Evolutionary conservation across 75 land plant species (phyloP).

Genomic region (Picea glauca): DNA sequence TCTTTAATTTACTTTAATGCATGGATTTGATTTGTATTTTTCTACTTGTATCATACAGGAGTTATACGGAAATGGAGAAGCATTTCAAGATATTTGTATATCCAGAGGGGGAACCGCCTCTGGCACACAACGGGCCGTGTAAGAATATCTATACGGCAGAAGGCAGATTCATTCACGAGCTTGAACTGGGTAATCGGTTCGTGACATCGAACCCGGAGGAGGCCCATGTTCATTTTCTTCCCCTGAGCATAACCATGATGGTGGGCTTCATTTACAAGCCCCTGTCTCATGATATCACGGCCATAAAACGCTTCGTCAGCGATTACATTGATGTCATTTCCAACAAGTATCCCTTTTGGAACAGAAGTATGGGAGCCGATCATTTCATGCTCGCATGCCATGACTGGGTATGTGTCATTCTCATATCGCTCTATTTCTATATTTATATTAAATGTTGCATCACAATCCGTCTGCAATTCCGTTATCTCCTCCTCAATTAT

Average conservation of each 20-base stretch:
- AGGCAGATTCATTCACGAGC: conserved; percentile 61
- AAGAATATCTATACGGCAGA: conserved; percentile 82
- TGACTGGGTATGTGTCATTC: conserved; percentile 72
- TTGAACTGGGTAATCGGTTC: conserved; percentile 32
- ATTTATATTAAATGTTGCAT: not conserved
- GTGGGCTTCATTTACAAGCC: conserved; percentile 58
- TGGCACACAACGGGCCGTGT: conserved; percentile 87
- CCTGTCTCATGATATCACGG: conserved; percentile 23
- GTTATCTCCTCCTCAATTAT: not conserved
- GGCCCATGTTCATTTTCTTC: conserved; percentile 51
- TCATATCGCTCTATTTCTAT: not conserved
- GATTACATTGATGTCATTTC: conserved; percentile 62
- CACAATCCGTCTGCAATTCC: not conserved
- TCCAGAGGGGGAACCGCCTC: conserved; percentile 79
- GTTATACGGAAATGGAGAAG: conserved; percentile 91
- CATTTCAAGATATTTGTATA: conserved; percentile 80
- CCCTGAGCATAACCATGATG: conserved; percentile 71
- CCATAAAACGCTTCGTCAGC: conserved; percentile 31
- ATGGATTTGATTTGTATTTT: not conserved
- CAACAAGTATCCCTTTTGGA: conserved; percentile 72
- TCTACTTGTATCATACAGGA: conserved; percentile 36
- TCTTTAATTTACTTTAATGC: not conserved
- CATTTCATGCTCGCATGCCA: conserved; percentile 97
- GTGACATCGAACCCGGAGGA: conserved; percentile 29
- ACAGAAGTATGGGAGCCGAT: conserved; percentile 69